A percentile compares a stretch with the other conserved stretches of the same genome.
phyloP scores from a whole-genome alignment of 805 yeast species.

The Hyphopichia homilentoma region DNA sequence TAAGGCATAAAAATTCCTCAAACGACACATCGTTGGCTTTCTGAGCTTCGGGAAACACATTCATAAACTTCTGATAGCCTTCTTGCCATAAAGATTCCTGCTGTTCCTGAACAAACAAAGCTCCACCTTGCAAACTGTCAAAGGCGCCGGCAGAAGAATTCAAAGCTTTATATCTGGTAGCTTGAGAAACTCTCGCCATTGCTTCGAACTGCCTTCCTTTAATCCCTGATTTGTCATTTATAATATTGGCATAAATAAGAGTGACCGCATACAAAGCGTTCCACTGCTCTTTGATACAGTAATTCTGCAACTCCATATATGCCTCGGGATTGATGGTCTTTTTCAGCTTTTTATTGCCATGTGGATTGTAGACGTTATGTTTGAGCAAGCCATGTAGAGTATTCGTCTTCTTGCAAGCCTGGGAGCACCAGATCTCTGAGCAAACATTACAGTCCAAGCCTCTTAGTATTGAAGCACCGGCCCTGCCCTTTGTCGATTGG shows the following conservation, averaged over 20 bases:
- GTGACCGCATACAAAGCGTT: slow-evolving; percentile 65
- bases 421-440: slow-evolving; percentile 67
- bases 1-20: slow-evolving; percentile 53
- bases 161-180: slow-evolving; percentile 54
- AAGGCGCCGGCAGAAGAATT: slow-evolving; percentile 54
- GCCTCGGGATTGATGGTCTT: slow-evolving; percentile 40
- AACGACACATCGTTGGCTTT: slow-evolving; percentile 28
- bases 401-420: slow-evolving; percentile 54
- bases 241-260: slow-evolving; percentile 45
- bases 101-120: slow-evolving; percentile 52
- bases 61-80: slow-evolving; percentile 49
- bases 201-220: slow-evolving; percentile 48
- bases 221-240: slow-evolving; percentile 40
- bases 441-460: slow-evolving; percentile 69
- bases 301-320: slow-evolving; percentile 56
- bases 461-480: slow-evolving; percentile 28
- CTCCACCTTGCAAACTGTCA: slow-evolving; percentile 50
- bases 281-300: slow-evolving; percentile 64
- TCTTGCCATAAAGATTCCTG: slow-evolving; percentile 56
- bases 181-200: slow-evolving; percentile 70
- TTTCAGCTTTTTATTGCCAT: slow-evolving; percentile 23
- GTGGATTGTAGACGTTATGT: slow-evolving; percentile 42
- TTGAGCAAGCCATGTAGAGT: slow-evolving; percentile 50
- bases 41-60: slow-evolving; percentile 43
- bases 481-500: slow-evolving; percentile 17